phyloP scores from a whole-genome alignment of 1,139 yeast genomes.

The Debaryomyces coudertii region DNA sequence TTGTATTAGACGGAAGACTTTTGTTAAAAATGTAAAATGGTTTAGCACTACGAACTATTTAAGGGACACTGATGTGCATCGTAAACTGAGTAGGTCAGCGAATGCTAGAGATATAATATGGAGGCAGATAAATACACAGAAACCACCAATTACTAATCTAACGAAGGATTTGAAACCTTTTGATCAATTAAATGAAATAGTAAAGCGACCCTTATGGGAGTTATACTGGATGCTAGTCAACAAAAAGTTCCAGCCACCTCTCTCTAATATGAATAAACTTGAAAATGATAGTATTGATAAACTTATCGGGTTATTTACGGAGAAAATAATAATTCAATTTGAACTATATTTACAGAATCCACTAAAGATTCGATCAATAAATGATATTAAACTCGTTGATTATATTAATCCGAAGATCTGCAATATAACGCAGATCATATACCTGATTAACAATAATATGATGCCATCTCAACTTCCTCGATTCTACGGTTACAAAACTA shows the following conservation, averaged over 20 bases:
- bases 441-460: conserved; percentile 22
- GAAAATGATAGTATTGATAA: neutral
- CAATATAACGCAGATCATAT: conserved; percentile 23
- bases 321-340: conserved; percentile 3
- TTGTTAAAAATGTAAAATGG: neutral
- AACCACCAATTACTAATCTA: conserved; percentile 1
- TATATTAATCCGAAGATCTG: conserved; percentile 35
- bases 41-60: neutral
- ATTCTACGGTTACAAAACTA: conserved; percentile 21
- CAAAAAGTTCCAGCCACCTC: conserved; percentile 8
- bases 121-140: neutral
- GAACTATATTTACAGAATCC: conserved; percentile 1
- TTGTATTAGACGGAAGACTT: neutral
- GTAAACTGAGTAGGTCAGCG: neutral
- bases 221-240: conserved; percentile 7
- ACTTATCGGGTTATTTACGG: conserved; percentile 8
- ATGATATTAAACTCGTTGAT: conserved; percentile 21
- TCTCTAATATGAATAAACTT: conserved; percentile 12
- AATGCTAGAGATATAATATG: neutral
- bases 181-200: conserved; percentile 6
- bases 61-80: neutral
- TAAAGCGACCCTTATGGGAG: conserved; percentile 6
- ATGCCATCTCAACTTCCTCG: conserved; percentile 25
- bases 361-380: neutral
- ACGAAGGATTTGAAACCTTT: neutral